Conservation (phyloP, 2,329 filamentous ascomycete species). For the Zalaria obscura region DNA sequence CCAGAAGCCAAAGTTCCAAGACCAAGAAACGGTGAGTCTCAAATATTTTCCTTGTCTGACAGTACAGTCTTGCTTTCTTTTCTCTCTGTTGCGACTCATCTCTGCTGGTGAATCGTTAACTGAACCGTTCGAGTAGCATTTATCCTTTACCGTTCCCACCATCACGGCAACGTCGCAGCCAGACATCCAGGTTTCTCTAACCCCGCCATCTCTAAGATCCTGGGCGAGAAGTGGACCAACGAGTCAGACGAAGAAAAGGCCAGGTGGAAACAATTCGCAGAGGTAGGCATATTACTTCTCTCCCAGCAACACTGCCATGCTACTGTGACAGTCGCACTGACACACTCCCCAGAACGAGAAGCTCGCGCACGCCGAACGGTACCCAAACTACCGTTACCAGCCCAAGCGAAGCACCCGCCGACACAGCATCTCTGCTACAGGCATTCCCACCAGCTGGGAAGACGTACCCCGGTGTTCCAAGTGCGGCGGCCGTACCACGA, state of each 20-base stretch:
- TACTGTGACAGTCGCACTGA: not conserved
- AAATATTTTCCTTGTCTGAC: conserved; percentile 9
- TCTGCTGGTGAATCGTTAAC: conserved; percentile 11
- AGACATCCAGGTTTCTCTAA: conserved; percentile 84
- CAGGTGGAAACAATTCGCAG: conserved; percentile 78
- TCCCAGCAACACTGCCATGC: not conserved
- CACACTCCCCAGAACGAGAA: conserved; percentile 57
- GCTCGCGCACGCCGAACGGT: conserved; percentile 71
- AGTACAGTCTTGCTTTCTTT: not conserved
- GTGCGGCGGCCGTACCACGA: conserved; percentile 47
- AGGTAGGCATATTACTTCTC: conserved; percentile 35
- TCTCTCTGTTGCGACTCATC: too few relatives aligned
- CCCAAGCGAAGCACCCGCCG: conserved; percentile 47
- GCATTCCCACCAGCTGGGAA: conserved; percentile 3
- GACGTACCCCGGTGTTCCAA: conserved; percentile 47
- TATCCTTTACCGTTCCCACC: conserved; percentile 90
- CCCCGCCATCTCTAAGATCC: conserved; percentile 94
- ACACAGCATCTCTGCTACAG: conserved; percentile 14
- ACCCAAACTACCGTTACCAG: conserved; percentile 89
- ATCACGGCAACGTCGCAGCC: conserved; percentile 68
- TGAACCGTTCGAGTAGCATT: conserved; percentile 54
- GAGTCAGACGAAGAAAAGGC: conserved; percentile 62
- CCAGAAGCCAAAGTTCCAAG: conserved; percentile 58
- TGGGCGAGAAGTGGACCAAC: conserved; percentile 80
- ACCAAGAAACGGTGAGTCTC: conserved; percentile 52